Evolutionary conservation across 2,329 filamentous ascomycete species (phyloP).

Genomic region (Curvularia verruculosa): DNA sequence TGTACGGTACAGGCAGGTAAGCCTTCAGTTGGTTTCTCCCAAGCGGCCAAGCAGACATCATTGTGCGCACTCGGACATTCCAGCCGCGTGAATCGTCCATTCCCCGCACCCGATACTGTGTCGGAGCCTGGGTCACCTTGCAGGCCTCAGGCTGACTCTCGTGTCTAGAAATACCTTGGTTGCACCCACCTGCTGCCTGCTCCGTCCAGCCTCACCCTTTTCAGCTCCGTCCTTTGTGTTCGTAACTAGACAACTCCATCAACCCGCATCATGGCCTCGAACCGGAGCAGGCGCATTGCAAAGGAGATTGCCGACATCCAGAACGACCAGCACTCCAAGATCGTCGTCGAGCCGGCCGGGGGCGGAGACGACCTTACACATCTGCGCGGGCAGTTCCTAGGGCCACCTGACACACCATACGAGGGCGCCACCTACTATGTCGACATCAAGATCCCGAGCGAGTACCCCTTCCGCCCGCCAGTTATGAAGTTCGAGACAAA

Average conservation of each 20-base stretch:
- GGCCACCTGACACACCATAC: slow-evolving; percentile 92
- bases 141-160: slow-evolving; percentile 18
- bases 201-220: not conserved
- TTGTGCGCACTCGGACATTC: slow-evolving; percentile 7
- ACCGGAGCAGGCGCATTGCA: slow-evolving; percentile 66
- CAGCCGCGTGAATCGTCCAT: slow-evolving; percentile 21
- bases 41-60: not conserved
- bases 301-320: slow-evolving; percentile 81
- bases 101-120: slow-evolving; percentile 7
- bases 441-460: slow-evolving; percentile 83
- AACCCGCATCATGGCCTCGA: slow-evolving; percentile 58
- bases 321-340: slow-evolving; percentile 76
- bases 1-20: not conserved
- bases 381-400: slow-evolving; percentile 80
- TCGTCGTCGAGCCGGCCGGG: slow-evolving; percentile 69
- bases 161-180: slow-evolving; percentile 11
- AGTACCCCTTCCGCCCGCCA: slow-evolving; percentile 93
- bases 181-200: slow-evolving; percentile 14
- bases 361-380: slow-evolving; percentile 75
- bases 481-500: slow-evolving; percentile 90
- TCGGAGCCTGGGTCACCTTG: slow-evolving; percentile 4
- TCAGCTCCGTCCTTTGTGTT: slow-evolving; percentile 1
- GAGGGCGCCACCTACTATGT: slow-evolving; percentile 82
- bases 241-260: slow-evolving; percentile 5
- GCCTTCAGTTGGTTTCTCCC: not conserved